phyloP scores from a whole-genome alignment of 768 basidiomycete species.

The Cantharellus anzutake region DNA sequence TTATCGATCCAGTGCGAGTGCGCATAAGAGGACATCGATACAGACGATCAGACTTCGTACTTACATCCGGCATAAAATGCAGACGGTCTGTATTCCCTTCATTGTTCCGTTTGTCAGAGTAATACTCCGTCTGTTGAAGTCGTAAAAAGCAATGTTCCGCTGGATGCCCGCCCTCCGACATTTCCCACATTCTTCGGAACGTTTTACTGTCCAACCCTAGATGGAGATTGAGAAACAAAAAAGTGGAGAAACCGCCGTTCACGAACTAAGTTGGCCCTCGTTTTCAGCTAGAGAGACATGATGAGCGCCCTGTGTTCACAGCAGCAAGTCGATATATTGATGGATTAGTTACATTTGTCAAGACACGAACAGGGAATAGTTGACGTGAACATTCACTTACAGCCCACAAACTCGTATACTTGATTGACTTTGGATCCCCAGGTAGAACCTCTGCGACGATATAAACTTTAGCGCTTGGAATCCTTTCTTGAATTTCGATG shows the following conservation, averaged over 20 bases:
- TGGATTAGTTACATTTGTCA: neutral
- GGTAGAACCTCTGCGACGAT: conserved; percentile 57
- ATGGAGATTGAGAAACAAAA: neutral
- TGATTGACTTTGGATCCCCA: conserved; percentile 49
- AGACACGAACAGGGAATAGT: neutral
- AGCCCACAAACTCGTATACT: conserved; percentile 70
- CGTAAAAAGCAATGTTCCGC: conserved; percentile 47
- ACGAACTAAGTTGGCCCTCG: conserved; percentile 36
- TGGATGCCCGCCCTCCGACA: conserved; percentile 35
- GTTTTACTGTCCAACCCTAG: conserved; percentile 53
- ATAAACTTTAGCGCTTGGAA: conserved; percentile 34
- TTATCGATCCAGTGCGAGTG: too few relatives aligned
- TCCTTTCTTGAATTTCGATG: conserved; percentile 42
- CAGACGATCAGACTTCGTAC: neutral
- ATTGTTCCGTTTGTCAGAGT: conserved; percentile 4
- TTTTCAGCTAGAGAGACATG: conserved; percentile 42
- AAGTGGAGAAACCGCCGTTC: conserved; percentile 4
- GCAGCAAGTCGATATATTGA: neutral
- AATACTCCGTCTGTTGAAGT: conserved; percentile 29
- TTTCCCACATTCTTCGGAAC: conserved; percentile 54
- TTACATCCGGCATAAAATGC: conserved; percentile 18
- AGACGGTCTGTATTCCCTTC: neutral
- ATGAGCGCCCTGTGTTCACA: conserved; percentile 52
- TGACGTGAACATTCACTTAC: conserved; percentile 23
- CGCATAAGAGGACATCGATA: too few relatives aligned